phyloP scores from a whole-genome alignment of 1,284 basidiomycete species.

The Nidula niveotomentosa region DNA sequence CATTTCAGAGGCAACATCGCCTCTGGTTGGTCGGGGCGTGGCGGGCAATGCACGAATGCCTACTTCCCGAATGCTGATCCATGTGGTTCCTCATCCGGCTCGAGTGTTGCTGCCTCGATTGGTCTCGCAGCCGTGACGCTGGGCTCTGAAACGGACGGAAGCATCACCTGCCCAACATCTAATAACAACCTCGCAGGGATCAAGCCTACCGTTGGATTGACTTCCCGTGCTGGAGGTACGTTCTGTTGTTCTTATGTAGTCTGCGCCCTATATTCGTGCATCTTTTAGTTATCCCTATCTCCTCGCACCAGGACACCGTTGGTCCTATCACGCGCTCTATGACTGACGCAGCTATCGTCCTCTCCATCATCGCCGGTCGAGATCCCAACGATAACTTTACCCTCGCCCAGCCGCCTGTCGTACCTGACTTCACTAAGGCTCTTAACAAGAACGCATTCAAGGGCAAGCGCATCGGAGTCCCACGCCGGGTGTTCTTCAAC shows the following conservation, averaged over 20 bases:
- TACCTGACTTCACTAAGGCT: constrained; percentile 57
- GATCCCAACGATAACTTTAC: constrained; percentile 61
- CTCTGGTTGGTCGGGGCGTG: constrained; percentile 66
- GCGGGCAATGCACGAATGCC: constrained; percentile 60
- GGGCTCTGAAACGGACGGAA: constrained; percentile 68
- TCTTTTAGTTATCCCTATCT: constrained; percentile 55
- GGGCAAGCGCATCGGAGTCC: constrained; percentile 64
- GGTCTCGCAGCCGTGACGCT: constrained; percentile 60
- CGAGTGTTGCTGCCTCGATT: constrained; percentile 59
- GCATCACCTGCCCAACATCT: constrained; percentile 53
- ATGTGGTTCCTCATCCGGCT: constrained; percentile 66
- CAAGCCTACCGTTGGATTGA: constrained; percentile 62
- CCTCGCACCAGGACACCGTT: constrained; percentile 62
- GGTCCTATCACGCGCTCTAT: constrained; percentile 62
- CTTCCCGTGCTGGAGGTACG: constrained; percentile 60
- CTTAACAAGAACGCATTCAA: constrained; percentile 46
- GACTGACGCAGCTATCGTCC: constrained; percentile 58
- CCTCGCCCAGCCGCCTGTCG: constrained; percentile 47
- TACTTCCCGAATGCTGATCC: constrained; percentile 63
- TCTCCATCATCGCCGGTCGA: constrained; percentile 58
- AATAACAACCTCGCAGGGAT: constrained; percentile 58
- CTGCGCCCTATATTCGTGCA: background rate
- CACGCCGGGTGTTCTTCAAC: constrained; percentile 45
- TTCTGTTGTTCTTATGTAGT: background rate
- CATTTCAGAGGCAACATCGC: constrained; percentile 56